Evolutionary conservation across 202 grass and related monocot species (phyloP).

Genomic region (Eragrostis tef): DNA sequence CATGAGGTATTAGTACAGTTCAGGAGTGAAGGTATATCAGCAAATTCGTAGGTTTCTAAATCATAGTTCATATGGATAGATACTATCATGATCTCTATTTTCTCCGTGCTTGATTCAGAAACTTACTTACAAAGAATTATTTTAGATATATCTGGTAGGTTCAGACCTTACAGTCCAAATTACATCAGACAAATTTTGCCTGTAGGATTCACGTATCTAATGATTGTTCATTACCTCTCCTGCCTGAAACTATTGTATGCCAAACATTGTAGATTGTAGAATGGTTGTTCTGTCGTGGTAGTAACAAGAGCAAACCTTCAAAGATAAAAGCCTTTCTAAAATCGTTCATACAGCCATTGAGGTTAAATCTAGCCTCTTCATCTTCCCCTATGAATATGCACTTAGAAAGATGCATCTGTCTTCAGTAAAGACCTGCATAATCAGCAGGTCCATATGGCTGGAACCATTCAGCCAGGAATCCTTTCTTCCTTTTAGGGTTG

Average conservation of each 20-base stretch:
- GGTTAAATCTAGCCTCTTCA: slow-evolving; percentile 6
- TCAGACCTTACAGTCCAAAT: slow-evolving; percentile 10
- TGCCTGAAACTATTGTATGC: slow-evolving; percentile 2
- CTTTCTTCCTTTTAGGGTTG: slow-evolving; percentile 76
- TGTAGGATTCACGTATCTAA: not conserved
- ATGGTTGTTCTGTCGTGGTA: not conserved
- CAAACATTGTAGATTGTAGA: slow-evolving; percentile 7
- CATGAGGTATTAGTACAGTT: slow-evolving; percentile 13
- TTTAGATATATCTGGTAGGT: slow-evolving; percentile 13
- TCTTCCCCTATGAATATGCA: slow-evolving; percentile 32
- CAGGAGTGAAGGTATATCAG: slow-evolving; percentile 9
- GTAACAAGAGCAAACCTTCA: not conserved
- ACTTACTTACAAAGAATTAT: not conserved
- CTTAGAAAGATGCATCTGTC: slow-evolving; percentile 7
- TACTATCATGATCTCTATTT: slow-evolving; percentile 4
- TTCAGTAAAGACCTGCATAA: slow-evolving; percentile 60
- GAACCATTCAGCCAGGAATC: slow-evolving; percentile 79
- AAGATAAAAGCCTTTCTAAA: not conserved
- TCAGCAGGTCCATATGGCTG: slow-evolving; percentile 69
- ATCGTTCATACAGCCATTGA: not conserved
- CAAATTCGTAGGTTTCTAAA: not conserved
- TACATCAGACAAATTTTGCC: slow-evolving; percentile 2
- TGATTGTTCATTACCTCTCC: slow-evolving; percentile 11
- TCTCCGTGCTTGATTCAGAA: slow-evolving; percentile 5
- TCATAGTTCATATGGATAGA: not conserved